Evolutionary conservation across 768 basidiomycete genomes (phyloP).

Genomic region (Psilocybe sp.): DNA sequence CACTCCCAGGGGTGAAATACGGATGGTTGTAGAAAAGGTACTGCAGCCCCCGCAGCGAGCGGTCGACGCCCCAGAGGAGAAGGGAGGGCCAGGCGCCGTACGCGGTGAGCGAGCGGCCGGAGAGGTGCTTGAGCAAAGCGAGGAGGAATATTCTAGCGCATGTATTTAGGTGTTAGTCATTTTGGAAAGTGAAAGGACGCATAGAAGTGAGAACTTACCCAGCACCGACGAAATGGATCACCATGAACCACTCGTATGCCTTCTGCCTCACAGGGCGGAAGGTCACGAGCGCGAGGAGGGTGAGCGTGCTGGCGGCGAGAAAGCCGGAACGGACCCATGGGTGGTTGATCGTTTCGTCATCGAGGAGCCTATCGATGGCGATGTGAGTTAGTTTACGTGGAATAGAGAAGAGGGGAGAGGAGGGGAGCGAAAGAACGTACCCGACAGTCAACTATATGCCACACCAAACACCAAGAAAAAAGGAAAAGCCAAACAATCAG

Average conservation of each 20-base stretch:
- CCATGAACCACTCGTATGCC: constrained; percentile 52
- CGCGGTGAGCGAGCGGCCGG: constrained; percentile 23
- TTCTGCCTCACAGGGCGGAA: constrained; percentile 44
- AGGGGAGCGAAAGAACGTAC: constrained; percentile 2
- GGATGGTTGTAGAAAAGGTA: constrained; percentile 41
- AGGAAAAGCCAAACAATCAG: neutral
- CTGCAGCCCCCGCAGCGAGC: constrained; percentile 44
- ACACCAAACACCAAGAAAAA: neutral
- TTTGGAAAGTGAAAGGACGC: neutral
- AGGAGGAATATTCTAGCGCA: constrained; percentile 33
- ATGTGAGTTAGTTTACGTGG: neutral
- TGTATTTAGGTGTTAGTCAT: neutral
- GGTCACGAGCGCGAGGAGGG: constrained; percentile 44
- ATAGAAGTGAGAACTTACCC: constrained; percentile 22
- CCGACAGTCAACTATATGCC: constrained; percentile 14
- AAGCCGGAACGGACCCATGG: constrained; percentile 34
- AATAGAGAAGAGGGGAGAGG: too few relatives aligned
- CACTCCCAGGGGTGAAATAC: constrained; percentile 27
- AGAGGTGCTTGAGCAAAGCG: constrained; percentile 40
- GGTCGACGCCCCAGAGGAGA: constrained; percentile 55
- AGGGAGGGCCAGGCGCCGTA: constrained; percentile 49
- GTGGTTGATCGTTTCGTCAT: constrained; percentile 16
- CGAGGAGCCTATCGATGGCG: constrained; percentile 10
- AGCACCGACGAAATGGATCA: constrained; percentile 41
- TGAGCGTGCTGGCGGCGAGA: constrained; percentile 35